Evolutionary conservation across 129 eudicot species (phyloP).

Genomic region (Heracleum sosnowskyi): DNA sequence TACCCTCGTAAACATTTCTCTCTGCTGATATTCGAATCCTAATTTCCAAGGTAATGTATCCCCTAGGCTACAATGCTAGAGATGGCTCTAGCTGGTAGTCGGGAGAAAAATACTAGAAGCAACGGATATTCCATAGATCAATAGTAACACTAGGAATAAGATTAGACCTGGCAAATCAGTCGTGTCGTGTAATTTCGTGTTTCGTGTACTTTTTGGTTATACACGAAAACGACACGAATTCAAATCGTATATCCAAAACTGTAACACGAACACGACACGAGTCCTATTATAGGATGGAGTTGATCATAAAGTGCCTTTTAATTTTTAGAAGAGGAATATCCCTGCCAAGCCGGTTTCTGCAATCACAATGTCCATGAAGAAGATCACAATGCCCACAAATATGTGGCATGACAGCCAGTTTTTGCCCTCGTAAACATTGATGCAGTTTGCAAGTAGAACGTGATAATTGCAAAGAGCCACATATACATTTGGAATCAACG

Average conservation of each 20-base stretch:
- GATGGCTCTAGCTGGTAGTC: neutral
- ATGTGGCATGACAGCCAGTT: slow-evolving; percentile 58
- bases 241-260: too few relatives aligned
- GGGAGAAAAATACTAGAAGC: neutral
- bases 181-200: too few relatives aligned
- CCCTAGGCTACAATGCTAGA: slow-evolving; percentile 3
- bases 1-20: neutral
- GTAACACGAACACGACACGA: too few relatives aligned
- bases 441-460: slow-evolving; percentile 42
- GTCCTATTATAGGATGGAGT: too few relatives aligned
- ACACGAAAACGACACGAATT: too few relatives aligned
- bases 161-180: too few relatives aligned
- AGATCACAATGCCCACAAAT: slow-evolving; percentile 40
- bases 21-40: neutral
- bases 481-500: neutral
- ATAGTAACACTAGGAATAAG: neutral
- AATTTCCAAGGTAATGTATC: too few relatives aligned
- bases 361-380: slow-evolving; percentile 46
- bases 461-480: slow-evolving; percentile 55
- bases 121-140: neutral
- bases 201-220: too few relatives aligned
- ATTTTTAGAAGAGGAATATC: neutral
- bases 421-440: slow-evolving; percentile 31
- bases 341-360: slow-evolving; percentile 49
- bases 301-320: neutral